A percentile compares a stretch with the other conserved stretches of the same genome.
Conservation (phyloP, 768 basidiomycete genomes). For the Tephrocybe rancida region DNA sequence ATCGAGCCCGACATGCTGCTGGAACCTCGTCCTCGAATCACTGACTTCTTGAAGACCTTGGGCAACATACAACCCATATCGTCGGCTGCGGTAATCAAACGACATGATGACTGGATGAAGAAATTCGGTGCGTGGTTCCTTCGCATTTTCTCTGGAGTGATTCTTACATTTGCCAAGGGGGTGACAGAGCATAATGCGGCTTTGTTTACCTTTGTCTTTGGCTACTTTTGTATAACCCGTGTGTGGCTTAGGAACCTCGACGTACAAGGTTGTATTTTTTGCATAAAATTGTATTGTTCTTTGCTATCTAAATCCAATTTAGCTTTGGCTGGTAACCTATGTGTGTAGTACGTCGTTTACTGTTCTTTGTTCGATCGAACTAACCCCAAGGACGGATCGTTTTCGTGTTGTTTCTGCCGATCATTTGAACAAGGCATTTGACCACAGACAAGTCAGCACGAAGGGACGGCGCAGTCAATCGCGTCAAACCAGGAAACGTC, state of each 20-base stretch:
- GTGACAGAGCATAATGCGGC: slow-evolving; percentile 15
- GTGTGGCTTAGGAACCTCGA: background rate
- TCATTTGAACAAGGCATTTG: too few relatives aligned
- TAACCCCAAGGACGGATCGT: background rate
- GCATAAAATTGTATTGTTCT: slow-evolving; percentile 1
- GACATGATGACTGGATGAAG: slow-evolving; percentile 82
- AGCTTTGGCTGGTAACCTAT: background rate
- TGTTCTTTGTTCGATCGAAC: background rate
- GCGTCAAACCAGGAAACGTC: too few relatives aligned
- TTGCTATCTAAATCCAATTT: slow-evolving; percentile 1
- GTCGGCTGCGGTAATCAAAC: slow-evolving; percentile 81
- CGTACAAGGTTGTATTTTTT: background rate
- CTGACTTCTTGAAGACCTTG: slow-evolving; percentile 84
- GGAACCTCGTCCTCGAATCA: slow-evolving; percentile 81
- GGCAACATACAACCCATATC: slow-evolving; percentile 85
- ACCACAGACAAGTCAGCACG: too few relatives aligned
- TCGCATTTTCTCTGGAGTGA: background rate
- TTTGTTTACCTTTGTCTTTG: background rate
- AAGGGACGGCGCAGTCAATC: too few relatives aligned
- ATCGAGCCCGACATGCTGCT: slow-evolving; percentile 84
- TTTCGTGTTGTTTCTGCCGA: too few relatives aligned
- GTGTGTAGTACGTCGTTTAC: background rate
- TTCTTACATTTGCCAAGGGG: slow-evolving; percentile 10
- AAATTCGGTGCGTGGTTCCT: slow-evolving; percentile 65
- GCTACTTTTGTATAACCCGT: background rate